Evolutionary conservation across 805 yeast genomes (phyloP), one percentile per base, ranked within the genome.

Genomic region (Wickerhamomyces kurtzmanii): DNA sequence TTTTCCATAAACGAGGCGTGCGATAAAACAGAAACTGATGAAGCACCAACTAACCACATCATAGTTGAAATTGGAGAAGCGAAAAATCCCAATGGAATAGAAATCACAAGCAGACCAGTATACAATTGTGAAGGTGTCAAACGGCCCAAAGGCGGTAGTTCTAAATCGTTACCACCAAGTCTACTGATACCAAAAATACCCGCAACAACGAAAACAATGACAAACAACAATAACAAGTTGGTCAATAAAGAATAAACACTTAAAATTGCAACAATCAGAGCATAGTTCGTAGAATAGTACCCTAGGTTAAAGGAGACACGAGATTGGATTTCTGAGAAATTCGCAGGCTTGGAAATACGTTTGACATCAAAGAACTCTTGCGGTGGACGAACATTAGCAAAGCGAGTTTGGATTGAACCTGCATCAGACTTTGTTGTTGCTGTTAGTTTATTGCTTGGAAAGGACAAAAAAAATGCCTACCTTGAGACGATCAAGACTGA

Each of bases 1-100:
- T 89, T 91, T 50, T 91, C 97, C 71, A 91, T 66, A 37, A 89
- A 62, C 4, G 87, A 65, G 25, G 96, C 98, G 55, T 91, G 98
- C 4, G 85, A 68, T 26, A 86, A 59, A 22, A 89, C 82, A 20
- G 80, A 53, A 26, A 78, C 78, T 16, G 79, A 78, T 22, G 91
- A 77, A 11, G 94, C 82, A 42, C 94, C 91, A 42, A 81, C 68
- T 42, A 89, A 70, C 97, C 97, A 91, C 63, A 91, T 66, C 53
- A 91, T 53, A 5, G 96, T 82, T 29, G 89, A 71, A 37, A 91
- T 64, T 16, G 97, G 96, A 39, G 89, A 77, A 14, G 96, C 94
- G 37, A 85, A 61, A 45, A 91, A 69, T 15, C 89, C 89, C 40
- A 84, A 65, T 7, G 94, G 94, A 26, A 84, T 62, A 23, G 85